phyloP scores from a whole-genome alignment of 2,329 filamentous ascomycete species.

The Aspergillus sp. region DNA sequence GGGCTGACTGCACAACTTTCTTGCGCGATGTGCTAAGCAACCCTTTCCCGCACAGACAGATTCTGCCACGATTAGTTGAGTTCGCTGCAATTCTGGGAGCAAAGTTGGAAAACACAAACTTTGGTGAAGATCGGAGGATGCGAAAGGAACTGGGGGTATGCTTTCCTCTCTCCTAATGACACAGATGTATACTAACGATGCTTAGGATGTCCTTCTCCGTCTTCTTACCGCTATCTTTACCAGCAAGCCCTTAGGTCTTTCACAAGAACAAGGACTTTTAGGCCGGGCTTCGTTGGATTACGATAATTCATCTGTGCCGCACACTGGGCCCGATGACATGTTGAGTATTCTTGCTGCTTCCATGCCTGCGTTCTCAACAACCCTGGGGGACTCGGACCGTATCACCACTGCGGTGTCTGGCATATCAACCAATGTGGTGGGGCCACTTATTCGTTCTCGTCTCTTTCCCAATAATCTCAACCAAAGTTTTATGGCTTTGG shows the following conservation, averaged over 20 bases:
- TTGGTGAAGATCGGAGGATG: slow-evolving; percentile 93
- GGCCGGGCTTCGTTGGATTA: slow-evolving; percentile 47
- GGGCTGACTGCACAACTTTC: slow-evolving; percentile 91
- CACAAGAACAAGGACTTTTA: slow-evolving; percentile 58
- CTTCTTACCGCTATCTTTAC: slow-evolving; percentile 94
- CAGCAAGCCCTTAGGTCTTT: slow-evolving; percentile 76
- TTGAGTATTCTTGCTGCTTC: slow-evolving; percentile 78
- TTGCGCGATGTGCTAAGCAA: slow-evolving; percentile 87
- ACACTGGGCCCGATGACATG: slow-evolving; percentile 70
- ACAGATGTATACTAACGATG: slow-evolving; percentile 24
- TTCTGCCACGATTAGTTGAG: slow-evolving; percentile 80
- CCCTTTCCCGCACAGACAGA: slow-evolving; percentile 92
- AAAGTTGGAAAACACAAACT: slow-evolving; percentile 97
- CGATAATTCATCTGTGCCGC: slow-evolving; percentile 41
- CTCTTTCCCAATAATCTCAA: slow-evolving; percentile 85
- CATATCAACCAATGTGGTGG: slow-evolving; percentile 82
- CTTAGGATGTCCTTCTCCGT: slow-evolving; percentile 82
- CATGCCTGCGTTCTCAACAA: slow-evolving; percentile 77
- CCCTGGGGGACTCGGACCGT: slow-evolving; percentile 84
- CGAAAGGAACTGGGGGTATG: slow-evolving; percentile 82
- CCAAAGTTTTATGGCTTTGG: slow-evolving; percentile 69
- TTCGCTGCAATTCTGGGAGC: slow-evolving; percentile 89
- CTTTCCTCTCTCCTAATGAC: slow-evolving; percentile 25
- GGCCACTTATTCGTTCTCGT: slow-evolving; percentile 80
- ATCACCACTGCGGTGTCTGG: slow-evolving; percentile 76